Evolutionary conservation across 2,329 filamentous ascomycete genomes (phyloP).

Genomic region (Monilinia vaccinii-corymbosi): DNA sequence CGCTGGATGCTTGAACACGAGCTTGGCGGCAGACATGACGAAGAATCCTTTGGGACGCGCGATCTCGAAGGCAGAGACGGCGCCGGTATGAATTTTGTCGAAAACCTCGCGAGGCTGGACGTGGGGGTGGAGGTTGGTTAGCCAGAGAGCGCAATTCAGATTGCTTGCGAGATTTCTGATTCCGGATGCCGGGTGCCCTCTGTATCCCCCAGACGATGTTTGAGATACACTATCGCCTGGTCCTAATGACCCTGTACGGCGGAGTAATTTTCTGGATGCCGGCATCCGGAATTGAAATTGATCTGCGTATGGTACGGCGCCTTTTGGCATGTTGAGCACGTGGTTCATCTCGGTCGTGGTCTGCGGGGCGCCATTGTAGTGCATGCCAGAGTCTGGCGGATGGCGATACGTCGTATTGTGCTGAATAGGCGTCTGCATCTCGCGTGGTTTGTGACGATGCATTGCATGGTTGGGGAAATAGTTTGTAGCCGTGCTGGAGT

Average conservation of each 20-base stretch:
- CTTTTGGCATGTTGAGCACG: background rate
- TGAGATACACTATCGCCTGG: background rate
- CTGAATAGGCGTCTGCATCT: too few species aligned
- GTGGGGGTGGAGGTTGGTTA: background rate
- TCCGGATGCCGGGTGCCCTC: background rate
- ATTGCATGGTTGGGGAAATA: fast-evolving
- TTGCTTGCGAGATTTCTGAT: background rate
- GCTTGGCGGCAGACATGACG: background rate
- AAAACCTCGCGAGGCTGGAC: background rate
- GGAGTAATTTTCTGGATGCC: background rate
- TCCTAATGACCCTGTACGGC: background rate
- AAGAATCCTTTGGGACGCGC: background rate
- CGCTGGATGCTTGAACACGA: background rate
- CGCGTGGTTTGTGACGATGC: fast-evolving
- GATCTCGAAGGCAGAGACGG: background rate
- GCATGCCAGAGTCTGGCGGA: too few species aligned
- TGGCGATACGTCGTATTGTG: background rate
- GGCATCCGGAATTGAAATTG: background rate
- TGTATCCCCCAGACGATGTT: background rate
- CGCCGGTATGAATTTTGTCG: background rate
- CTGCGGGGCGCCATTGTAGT: background rate
- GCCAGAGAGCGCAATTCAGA: background rate
- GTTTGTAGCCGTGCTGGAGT: background rate
- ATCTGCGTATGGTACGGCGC: background rate
- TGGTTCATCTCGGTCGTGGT: background rate